Base-by-base conservation (phyloP, 2,329 filamentous ascomycete genomes). In the Hypomyces perniciosus region DNA sequence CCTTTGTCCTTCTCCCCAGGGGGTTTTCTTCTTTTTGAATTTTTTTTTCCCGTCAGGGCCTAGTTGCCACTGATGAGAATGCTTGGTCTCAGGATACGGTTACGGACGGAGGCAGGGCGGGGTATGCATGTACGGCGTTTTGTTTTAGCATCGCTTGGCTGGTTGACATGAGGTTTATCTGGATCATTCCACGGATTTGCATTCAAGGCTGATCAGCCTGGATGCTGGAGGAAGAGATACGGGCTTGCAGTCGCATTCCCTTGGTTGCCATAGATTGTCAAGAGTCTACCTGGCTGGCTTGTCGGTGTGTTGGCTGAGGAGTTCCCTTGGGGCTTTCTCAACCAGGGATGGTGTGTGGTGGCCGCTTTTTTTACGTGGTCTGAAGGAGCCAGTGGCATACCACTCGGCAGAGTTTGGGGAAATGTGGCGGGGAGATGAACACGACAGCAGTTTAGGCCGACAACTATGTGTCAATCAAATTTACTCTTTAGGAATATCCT, bases 51-150 rank as follows among this genome's bases (percentile, higher is more conserved):
- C 27, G 28, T n/a, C 26, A n/a, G n/a, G 26, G 40, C 10, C 9
- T 13, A 28, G 20, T n/a, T 28, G 30, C 48, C 28, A 27, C 29
- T 39, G 50, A 48, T 39, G 45, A 52, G 41, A 44, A 54, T 48
- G 28, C 41, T 48, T 50, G 35, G 44, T 43, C 46, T 41, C 39
- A 46, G 51, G 51, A 53, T 51, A 55, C 38, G 49, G 46, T 39
- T 41, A n/a, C 29, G 54, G 48, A 54, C 58, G 51, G 52, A 53
- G 50, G 53, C 43, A 57, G 43, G 47, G 44, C 37, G 34, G 58
- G 59, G 49, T 54, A 58, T 61, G 59, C 58, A 63, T 62, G 64
- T 61, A 61, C 43, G 63, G 63, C 57, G 63, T 66, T 62, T 61
- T 45, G 46, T 56, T 12, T 59, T 46, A 57, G 57, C 49, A 49